These are phyloP conservation scores for Trypanosoma scelopori DNA, from an alignment of 208 protist genomes.

Conservation along the genomic window DNA sequence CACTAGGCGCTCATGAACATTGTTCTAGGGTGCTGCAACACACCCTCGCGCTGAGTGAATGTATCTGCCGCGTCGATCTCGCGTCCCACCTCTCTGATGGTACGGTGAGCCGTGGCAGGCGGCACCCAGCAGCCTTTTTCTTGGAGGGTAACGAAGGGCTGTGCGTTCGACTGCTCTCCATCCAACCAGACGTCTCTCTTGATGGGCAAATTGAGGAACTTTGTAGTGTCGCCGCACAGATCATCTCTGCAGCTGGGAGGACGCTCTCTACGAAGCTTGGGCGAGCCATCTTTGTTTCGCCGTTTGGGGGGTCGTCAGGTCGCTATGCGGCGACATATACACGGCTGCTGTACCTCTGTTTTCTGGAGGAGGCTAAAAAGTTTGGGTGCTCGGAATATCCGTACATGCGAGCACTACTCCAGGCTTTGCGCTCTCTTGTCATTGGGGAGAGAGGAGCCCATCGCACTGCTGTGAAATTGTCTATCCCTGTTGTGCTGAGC, in stretches of 20 bases:
- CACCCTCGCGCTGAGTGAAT: slow-evolving; percentile 3
- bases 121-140: slow-evolving; percentile 21
- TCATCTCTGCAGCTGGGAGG: slow-evolving; percentile 5
- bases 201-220: not conserved
- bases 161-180: slow-evolving; percentile 14
- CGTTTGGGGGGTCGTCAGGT: slow-evolving; percentile 30
- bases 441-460: slow-evolving; percentile 51
- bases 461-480: slow-evolving; percentile 49
- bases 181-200: not conserved
- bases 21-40: slow-evolving; percentile 9
- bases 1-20: not conserved
- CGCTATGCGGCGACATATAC: slow-evolving; percentile 55
- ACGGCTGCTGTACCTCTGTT: slow-evolving; percentile 57
- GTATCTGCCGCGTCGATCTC: not conserved
- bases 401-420: slow-evolving; percentile 55
- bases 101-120: not conserved
- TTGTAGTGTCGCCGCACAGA: slow-evolving; percentile 9
- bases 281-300: slow-evolving; percentile 7
- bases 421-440: slow-evolving; percentile 52
- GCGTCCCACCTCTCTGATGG: not conserved
- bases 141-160: slow-evolving; percentile 9
- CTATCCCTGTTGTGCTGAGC: slow-evolving; percentile 55
- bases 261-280: slow-evolving; percentile 2
- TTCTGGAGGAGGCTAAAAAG: slow-evolving; percentile 47
- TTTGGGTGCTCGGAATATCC: not conserved